Conservation (phyloP, 2,329 filamentous ascomycete genomes). For the Fusarium vanettenii region DNA sequence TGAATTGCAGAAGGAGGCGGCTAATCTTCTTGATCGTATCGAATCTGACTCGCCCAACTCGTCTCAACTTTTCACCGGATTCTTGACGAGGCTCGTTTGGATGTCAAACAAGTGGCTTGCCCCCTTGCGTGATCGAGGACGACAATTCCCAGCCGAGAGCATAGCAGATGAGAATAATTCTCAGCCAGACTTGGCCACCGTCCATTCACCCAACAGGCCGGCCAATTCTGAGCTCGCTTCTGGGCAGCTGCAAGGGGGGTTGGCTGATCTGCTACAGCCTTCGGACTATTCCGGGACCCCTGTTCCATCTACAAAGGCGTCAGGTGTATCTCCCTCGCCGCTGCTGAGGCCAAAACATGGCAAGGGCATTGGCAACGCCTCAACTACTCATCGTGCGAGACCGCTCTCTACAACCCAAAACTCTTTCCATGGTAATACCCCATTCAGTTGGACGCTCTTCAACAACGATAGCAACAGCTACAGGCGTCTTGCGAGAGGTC, state of each 20-base stretch:
- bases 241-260: neutral
- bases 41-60: neutral
- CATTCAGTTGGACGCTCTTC: neutral
- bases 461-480: slow-evolving; percentile 35
- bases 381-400: neutral
- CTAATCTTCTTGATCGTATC: slow-evolving; percentile 18
- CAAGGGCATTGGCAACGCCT: neutral
- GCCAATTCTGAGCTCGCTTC: neutral
- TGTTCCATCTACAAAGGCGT: neutral
- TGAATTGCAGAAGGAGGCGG: slow-evolving; percentile 34
- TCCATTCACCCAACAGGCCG: neutral
- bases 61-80: neutral
- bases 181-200: neutral
- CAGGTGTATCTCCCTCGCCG: neutral
- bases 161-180: neutral
- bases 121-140: slow-evolving; percentile 3
- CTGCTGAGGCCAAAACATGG: neutral
- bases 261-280: neutral
- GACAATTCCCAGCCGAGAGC: neutral
- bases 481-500: slow-evolving; percentile 16
- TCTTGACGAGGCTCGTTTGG: slow-evolving; percentile 6
- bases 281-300: neutral
- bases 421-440: neutral
- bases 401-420: too few species aligned
- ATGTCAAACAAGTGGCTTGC: slow-evolving; percentile 6